These are phyloP conservation scores for Apiospora saccharicola DNA, from an alignment of 2,329 filamentous ascomycete genomes.

Conservation along the genomic window DNA sequence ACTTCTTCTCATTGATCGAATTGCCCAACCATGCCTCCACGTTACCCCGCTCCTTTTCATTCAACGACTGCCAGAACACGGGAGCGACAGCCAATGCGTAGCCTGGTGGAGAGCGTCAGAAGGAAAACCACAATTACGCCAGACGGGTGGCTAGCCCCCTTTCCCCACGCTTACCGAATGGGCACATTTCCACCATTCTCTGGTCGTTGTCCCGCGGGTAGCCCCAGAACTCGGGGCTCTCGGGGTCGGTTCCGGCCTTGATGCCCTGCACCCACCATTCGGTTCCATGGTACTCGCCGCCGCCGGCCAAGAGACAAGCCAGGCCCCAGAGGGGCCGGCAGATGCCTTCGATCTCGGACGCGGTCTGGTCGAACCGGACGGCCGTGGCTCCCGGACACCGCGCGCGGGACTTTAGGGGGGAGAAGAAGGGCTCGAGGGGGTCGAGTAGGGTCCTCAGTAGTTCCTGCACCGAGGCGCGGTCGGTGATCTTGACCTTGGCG, in stretches of 20 bases:
- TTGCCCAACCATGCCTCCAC: constrained; percentile 77
- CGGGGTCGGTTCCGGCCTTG: constrained; percentile 73
- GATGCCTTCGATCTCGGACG: constrained; percentile 79
- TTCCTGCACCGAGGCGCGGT: constrained; percentile 64
- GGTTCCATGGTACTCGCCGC: constrained; percentile 68
- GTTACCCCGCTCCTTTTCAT: constrained; percentile 67
- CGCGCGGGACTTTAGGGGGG: constrained; percentile 69
- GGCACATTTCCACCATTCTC: constrained; percentile 86
- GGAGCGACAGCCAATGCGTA: constrained; percentile 76
- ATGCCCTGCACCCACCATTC: constrained; percentile 75
- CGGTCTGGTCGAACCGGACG: constrained; percentile 79
- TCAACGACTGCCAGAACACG: constrained; percentile 71
- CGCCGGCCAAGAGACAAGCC: constrained; percentile 73
- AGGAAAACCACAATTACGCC: too few species aligned
- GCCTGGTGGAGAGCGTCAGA: constrained; percentile 45
- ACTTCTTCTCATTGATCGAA: constrained; percentile 79
- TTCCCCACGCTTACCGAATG: constrained; percentile 58
- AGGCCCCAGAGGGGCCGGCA: constrained; percentile 80
- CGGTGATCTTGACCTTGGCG: constrained; percentile 56
- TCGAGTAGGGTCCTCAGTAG: constrained; percentile 71
- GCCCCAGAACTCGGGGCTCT: constrained; percentile 77
- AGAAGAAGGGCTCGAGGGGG: constrained; percentile 76
- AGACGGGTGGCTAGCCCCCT: not conserved
- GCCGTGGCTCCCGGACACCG: constrained; percentile 74
- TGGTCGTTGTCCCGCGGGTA: constrained; percentile 79